Percentiles rank a stretch among this genome's conserved stretches.
These are phyloP conservation scores for Phaeosphaeria sp. DNA, from an alignment of 2,329 filamentous ascomycete genomes.

Conservation along the genomic window DNA sequence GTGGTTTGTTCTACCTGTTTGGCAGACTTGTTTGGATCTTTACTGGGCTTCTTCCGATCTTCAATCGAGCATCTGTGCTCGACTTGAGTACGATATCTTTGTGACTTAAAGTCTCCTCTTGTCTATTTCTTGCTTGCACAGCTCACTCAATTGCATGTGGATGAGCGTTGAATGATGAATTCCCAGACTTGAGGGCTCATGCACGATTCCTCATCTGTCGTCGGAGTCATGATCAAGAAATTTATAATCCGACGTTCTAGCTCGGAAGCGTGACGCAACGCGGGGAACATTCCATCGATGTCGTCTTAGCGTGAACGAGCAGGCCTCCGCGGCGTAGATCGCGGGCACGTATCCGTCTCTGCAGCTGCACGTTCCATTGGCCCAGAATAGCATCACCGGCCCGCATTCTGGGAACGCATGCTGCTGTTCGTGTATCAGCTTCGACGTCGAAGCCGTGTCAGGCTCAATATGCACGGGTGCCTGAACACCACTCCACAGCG, in stretches of 20 bases:
- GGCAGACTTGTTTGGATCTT: background rate
- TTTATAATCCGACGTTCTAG: constrained; percentile 6
- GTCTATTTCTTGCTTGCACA: background rate
- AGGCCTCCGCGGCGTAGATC: background rate
- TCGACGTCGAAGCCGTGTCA: background rate
- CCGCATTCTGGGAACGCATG: background rate
- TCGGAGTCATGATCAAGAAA: background rate
- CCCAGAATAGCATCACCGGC: background rate
- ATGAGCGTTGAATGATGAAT: constrained; percentile 1
- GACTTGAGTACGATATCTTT: background rate
- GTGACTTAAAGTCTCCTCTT: background rate
- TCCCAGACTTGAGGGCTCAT: constrained; percentile 3
- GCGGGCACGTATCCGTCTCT: background rate
- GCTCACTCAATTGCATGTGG: background rate
- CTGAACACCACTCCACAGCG: background rate
- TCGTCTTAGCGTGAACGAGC: background rate
- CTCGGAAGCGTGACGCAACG: constrained; percentile 15
- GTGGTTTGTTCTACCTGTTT: background rate
- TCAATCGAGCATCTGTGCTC: background rate
- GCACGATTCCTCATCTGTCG: constrained; percentile 1
- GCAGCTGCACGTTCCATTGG: background rate
- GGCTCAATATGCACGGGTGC: background rate
- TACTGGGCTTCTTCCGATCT: background rate
- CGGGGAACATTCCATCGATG: constrained; percentile 6
- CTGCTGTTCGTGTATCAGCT: background rate